Percentiles rank a stretch among this genome's conserved stretches.
These are phyloP conservation scores for Kalmanozyma brasiliensis DNA, from an alignment of 1,284 basidiomycete species.

Conservation along the genomic window DNA sequence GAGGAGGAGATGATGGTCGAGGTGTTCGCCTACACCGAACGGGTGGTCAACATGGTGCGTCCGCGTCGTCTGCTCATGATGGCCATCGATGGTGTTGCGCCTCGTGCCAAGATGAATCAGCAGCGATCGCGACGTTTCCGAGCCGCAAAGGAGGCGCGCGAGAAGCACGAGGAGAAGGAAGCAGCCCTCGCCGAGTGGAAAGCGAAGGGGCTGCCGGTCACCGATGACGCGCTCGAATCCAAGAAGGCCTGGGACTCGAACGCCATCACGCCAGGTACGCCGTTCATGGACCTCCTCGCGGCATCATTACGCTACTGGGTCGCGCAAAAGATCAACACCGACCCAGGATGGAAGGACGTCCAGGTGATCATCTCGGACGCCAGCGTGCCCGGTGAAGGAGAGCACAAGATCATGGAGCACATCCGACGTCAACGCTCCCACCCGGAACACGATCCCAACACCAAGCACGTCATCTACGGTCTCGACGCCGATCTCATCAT, in stretches of 20 bases:
- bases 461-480: constrained; percentile 95
- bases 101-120: constrained; percentile 99
- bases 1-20: constrained; percentile 99
- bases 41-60: constrained; percentile 95
- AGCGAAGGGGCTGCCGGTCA: constrained; percentile 85
- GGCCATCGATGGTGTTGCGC: constrained; percentile 98
- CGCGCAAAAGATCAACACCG: constrained; percentile 90
- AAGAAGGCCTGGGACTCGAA: constrained; percentile 96
- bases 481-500: constrained; percentile 99
- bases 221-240: constrained; percentile 79
- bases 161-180: constrained; percentile 86
- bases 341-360: constrained; percentile 86
- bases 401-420: constrained; percentile 99
- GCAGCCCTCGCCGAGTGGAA: constrained; percentile 87
- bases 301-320: constrained; percentile 94
- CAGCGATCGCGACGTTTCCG: constrained; percentile 96
- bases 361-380: constrained; percentile 97
- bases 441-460: constrained; percentile 91
- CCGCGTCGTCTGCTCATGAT: constrained; percentile 96
- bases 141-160: constrained; percentile 90
- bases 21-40: constrained; percentile 94
- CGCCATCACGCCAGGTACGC: constrained; percentile 96
- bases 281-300: constrained; percentile 95
- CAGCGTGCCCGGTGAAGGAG: constrained; percentile 96
- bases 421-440: constrained; percentile 90